Conservation (phyloP, 2,329 filamentous ascomycete species). For the Endoconidiophora laricicola region DNA sequence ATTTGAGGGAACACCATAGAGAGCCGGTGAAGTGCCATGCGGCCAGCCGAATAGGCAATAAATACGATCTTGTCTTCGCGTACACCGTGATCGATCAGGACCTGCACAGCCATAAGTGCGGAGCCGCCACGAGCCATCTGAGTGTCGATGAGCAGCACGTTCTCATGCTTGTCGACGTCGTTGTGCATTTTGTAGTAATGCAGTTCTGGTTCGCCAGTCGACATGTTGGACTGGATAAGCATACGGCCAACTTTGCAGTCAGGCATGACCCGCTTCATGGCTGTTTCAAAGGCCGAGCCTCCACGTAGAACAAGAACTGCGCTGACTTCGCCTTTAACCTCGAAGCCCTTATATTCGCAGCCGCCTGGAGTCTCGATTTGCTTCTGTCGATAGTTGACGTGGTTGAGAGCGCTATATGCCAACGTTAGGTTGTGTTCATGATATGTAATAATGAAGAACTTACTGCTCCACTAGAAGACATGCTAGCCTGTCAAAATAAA, state of each 20-base stretch:
- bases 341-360: slow-evolving; percentile 53
- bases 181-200: slow-evolving; percentile 72
- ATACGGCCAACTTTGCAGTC: slow-evolving; percentile 81
- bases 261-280: slow-evolving; percentile 75
- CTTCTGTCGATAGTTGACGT: slow-evolving; percentile 48
- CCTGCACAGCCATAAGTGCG: slow-evolving; percentile 82
- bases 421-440: neutral
- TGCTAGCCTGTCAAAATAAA: slow-evolving; percentile 85
- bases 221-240: slow-evolving; percentile 74
- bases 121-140: slow-evolving; percentile 88
- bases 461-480: slow-evolving; percentile 70
- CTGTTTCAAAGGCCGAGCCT: slow-evolving; percentile 75
- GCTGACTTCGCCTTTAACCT: slow-evolving; percentile 55
- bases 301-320: slow-evolving; percentile 81
- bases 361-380: slow-evolving; percentile 56
- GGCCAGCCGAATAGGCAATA: slow-evolving; percentile 81
- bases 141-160: slow-evolving; percentile 74
- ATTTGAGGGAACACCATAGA: slow-evolving; percentile 80
- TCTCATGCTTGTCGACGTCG: slow-evolving; percentile 57
- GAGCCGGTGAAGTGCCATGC: slow-evolving; percentile 66
- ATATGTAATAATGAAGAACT: slow-evolving; percentile 15
- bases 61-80: slow-evolving; percentile 71
- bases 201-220: slow-evolving; percentile 78
- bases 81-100: slow-evolving; percentile 90
- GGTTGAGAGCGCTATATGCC: slow-evolving; percentile 52